These are phyloP conservation scores for Penicillium maclennaniae DNA, from an alignment of 495 filamentous ascomycete genomes.

Conservation along the genomic window DNA sequence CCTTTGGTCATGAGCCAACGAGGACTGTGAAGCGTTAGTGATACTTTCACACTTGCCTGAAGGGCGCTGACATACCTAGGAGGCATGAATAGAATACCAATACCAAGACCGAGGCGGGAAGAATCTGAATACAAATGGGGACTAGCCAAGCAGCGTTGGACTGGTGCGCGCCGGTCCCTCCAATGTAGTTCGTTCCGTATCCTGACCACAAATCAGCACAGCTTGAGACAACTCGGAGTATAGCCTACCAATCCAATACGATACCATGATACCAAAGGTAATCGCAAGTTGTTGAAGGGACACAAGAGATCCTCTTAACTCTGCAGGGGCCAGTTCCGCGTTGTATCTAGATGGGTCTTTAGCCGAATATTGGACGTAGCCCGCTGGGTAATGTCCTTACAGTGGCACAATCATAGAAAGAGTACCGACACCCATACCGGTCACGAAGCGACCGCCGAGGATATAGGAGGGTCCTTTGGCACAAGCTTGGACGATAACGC, in stretches of 20 bases:
- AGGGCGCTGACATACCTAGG: not conserved
- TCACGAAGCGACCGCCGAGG: constrained; percentile 31
- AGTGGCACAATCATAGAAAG: constrained; percentile 8
- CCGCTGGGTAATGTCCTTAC: not conserved
- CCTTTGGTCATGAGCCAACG: constrained; percentile 10
- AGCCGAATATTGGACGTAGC: not conserved
- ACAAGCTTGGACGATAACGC: constrained; percentile 8
- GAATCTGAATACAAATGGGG: constrained; percentile 45
- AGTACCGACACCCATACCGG: constrained; percentile 6
- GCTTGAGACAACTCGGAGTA: not conserved
- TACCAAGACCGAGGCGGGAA: constrained; percentile 40
- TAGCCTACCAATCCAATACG: constrained; percentile 23
- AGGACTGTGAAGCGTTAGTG: not conserved
- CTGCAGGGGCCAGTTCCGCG: constrained; percentile 1
- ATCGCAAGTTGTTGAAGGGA: constrained; percentile 25
- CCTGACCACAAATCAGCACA: not conserved
- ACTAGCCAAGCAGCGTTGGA: constrained; percentile 41
- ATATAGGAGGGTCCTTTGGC: constrained; percentile 2
- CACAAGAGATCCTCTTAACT: constrained; percentile 2
- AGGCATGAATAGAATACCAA: constrained; percentile 43
- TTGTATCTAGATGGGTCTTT: not conserved
- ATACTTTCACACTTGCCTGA: not conserved
- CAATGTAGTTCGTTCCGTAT: constrained; percentile 33
- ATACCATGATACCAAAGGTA: constrained; percentile 32
- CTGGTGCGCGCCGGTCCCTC: constrained; percentile 37